Base-by-base conservation (phyloP, 495 filamentous ascomycete species). In the Rhizodiscina lignyota region DNA sequence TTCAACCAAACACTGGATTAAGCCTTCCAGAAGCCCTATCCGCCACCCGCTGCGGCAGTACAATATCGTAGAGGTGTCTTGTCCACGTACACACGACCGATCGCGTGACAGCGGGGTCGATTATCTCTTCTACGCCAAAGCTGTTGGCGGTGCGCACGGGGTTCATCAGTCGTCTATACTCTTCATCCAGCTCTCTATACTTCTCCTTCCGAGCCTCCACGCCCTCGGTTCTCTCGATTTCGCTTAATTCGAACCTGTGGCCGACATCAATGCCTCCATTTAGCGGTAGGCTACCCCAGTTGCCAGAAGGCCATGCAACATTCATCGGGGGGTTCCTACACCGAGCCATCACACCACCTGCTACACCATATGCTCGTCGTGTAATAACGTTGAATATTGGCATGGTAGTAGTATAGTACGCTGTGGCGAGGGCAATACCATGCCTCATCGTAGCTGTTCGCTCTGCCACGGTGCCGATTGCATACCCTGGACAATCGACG, bases 261-360 rank as follows among this genome's bases (percentile, higher is more conserved):
- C 61, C 69, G n/a, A 72, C 72, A 39, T 75, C 72, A 24, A 77
- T 74, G 2, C 71, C 72, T 1, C 71, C 72, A 22, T 68, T 65
- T 0, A 75, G 55, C 11, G 70, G 70, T 17, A 75, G 46, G 21
- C 62, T 66, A 2, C 69, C 69, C 69, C 69, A 73, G 48, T 69
- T 62, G 3, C 68, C 70, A 30, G 60, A 67, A 2, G 72, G 72
- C 72, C 72, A 77, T 19, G 66, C 68, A 21, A 77, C 65, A 29
- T 71, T 61, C 58, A 67, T 63, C 15, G 62, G 53, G 0, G 72
- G 72, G 28, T 74, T 66, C 6, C 72, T 59, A 20, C 63, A 66
- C 23, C 68, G 67, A 1, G 74, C 47, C 71, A 77, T 77, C 12
- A 75, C 49, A 2, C 70, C 69, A 0, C 71, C 71, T 2, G 72